Evolutionary conservation across 257 asterid species (phyloP).

Genomic region (Plectranthus barbatus): DNA sequence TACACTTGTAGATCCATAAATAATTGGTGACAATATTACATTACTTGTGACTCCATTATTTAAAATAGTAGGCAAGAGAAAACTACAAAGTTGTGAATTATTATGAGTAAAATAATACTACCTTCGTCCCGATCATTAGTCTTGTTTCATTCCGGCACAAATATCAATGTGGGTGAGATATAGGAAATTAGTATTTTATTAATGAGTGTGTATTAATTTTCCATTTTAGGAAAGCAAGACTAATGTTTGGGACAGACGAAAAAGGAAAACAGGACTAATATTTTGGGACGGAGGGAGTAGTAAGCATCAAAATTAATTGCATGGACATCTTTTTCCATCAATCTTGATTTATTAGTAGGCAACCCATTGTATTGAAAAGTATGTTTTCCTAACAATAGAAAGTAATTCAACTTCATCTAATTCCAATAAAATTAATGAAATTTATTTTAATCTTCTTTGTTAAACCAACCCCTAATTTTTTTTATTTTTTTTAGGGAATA

Average conservation of each 20-base stretch:
- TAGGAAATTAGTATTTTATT: too few species aligned
- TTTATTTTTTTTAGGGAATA: too few species aligned
- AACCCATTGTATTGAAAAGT: conserved; percentile 4
- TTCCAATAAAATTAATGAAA: not conserved
- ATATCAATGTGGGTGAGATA: too few species aligned
- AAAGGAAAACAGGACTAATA: too few species aligned
- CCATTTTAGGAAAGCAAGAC: too few species aligned
- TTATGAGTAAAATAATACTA: not conserved
- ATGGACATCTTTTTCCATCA: not conserved
- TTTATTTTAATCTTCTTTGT: not conserved
- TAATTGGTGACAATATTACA: too few species aligned
- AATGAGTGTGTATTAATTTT: too few species aligned
- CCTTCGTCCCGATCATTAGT: too few species aligned
- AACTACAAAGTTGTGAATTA: not conserved
- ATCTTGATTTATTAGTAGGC: not conserved
- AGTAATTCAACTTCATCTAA: not conserved
- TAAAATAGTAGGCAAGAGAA: not conserved
- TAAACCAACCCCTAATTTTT: not conserved
- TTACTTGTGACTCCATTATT: not conserved
- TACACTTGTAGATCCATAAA: too few species aligned
- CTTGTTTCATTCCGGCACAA: too few species aligned
- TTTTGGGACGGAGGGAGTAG: too few species aligned
- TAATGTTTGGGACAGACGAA: too few species aligned
- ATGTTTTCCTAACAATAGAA: conserved; percentile 5
- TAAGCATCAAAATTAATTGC: not conserved